Percentiles rank a stretch among this genome's conserved stretches.
Evolutionary conservation across 768 basidiomycete species (phyloP).

Genomic region (Tulasnella calospora): DNA sequence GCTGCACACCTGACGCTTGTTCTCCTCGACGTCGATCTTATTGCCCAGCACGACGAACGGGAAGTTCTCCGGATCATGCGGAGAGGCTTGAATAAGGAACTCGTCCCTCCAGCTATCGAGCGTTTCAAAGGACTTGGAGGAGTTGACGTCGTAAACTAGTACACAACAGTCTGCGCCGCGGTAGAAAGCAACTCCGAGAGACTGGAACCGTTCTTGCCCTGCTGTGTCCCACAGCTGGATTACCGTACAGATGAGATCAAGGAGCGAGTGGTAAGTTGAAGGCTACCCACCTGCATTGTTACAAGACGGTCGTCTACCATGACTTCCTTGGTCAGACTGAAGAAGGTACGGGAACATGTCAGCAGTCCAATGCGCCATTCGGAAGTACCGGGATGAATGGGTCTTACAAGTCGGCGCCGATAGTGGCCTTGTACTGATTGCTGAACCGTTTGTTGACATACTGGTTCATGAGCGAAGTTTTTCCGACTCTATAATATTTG

Average conservation of each 20-base stretch:
- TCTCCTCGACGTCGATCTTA: constrained; percentile 99
- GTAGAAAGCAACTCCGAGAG: constrained; percentile 97
- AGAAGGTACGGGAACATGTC: constrained; percentile 29
- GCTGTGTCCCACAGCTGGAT: constrained; percentile 97
- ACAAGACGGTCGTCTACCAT: constrained; percentile 98
- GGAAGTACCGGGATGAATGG: constrained; percentile 8
- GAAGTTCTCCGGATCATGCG: constrained; percentile 99
- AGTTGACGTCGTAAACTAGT: constrained; percentile 98
- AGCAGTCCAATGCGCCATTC: neutral
- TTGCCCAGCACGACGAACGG: constrained; percentile 99
- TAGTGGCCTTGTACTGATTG: constrained; percentile 99
- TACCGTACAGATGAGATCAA: constrained; percentile 18
- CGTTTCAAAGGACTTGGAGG: constrained; percentile 96
- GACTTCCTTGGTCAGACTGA: constrained; percentile 92
- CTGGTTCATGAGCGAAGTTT: constrained; percentile 99
- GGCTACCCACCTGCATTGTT: constrained; percentile 83
- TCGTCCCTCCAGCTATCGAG: constrained; percentile 99
- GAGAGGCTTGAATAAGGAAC: constrained; percentile 97
- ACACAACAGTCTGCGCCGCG: constrained; percentile 99
- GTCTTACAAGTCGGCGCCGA: constrained; percentile 89
- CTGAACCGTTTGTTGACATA: constrained; percentile 99
- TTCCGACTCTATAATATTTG: constrained; percentile 67
- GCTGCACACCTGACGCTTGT: constrained; percentile 79
- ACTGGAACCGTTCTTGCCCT: constrained; percentile 99
- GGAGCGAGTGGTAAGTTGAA: neutral